Base-by-base conservation (phyloP, 2,329 filamentous ascomycete species). In the Ceratocystis papillata region DNA sequence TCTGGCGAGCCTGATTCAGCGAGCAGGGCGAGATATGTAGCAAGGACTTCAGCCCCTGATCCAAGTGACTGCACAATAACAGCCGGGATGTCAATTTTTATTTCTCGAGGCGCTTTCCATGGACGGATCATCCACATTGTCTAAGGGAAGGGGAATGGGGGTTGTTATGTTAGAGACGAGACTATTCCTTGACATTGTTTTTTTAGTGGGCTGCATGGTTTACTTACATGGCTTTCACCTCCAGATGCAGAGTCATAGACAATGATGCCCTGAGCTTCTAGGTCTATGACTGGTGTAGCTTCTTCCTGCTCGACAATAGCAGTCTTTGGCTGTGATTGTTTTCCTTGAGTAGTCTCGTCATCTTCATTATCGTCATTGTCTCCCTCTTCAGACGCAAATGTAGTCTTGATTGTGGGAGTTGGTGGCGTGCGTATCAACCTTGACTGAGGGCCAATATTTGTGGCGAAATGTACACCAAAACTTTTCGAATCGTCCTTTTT, bases 61-160 rank as follows among this genome's bases (percentile, higher is more conserved):
- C 94, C 94, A 17, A 99, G 81, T 1, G 92, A 93, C 72, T 97
- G 92, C 63, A 97, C 92, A 68, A 99, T 87, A 33, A 96, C 79
- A 67, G 85, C 80, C 17, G 95, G 93, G 5, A 99, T 83, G 74
- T 97, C 94, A 71, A 99, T 97, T 69, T 95, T 95, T 73, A 99
- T 90, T 78, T 97, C 92, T 70, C 91, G 85, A 5, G 93, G 89
- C 50, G 87, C 83, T 50, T 91, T 87, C 76, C 91, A 96, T 1
- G 93, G 94, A 70, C 94, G 89, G 70, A 99, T 85, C 91, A 99
- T 99, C 94, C 94, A 99, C 95, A 99, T 99, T 20, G 90, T 96
- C 90, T 96, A 62, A 25, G 2, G 71, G 70, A 62, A 25, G 2
- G 71, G 70, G 67, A 68, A 61, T 60, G 68, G 76, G 73, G 25